phyloP scores from a whole-genome alignment of 805 yeast genomes.

The Kluyveromyces aestuarii region DNA sequence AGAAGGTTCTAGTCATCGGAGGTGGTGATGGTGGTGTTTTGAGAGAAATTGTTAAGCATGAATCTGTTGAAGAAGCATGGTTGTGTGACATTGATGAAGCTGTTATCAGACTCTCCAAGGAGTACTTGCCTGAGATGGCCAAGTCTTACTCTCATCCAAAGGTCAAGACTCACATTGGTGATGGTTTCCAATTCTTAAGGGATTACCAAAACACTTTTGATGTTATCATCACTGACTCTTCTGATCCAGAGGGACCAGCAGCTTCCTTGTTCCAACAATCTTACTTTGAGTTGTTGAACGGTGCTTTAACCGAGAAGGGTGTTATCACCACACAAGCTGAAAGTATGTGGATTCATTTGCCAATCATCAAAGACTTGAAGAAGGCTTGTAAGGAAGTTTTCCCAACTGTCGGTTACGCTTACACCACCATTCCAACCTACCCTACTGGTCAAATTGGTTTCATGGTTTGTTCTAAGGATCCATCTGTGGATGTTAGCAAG shows the following conservation, averaged over 20 bases:
- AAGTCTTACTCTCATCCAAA: constrained; percentile 79
- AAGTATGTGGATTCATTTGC: constrained; percentile 86
- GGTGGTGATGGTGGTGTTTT: constrained; percentile 99
- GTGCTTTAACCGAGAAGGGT: constrained; percentile 89
- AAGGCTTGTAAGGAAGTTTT: constrained; percentile 74
- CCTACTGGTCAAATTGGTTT: constrained; percentile 98
- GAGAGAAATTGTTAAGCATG: constrained; percentile 89
- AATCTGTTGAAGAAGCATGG: constrained; percentile 75
- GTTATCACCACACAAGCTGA: constrained; percentile 92
- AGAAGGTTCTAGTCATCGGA: constrained; percentile 88
- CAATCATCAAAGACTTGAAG: constrained; percentile 73
- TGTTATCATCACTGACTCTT: constrained; percentile 93
- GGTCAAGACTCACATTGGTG: constrained; percentile 85
- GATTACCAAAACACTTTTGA: constrained; percentile 81
- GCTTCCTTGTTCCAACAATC: constrained; percentile 87
- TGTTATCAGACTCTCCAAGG: constrained; percentile 77
- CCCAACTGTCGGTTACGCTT: constrained; percentile 87
- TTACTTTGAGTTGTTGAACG: constrained; percentile 73
- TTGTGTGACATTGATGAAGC: constrained; percentile 94
- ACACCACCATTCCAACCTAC: constrained; percentile 90
- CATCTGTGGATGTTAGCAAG: constrained; percentile 48
- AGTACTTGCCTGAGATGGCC: constrained; percentile 83
- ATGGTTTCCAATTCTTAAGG: constrained; percentile 92
- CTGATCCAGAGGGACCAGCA: constrained; percentile 99
- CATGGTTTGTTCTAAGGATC: constrained; percentile 86